Evolutionary conservation across 2,329 filamentous ascomycete species (phyloP).

Genomic region (Cryphonectria radicalis): DNA sequence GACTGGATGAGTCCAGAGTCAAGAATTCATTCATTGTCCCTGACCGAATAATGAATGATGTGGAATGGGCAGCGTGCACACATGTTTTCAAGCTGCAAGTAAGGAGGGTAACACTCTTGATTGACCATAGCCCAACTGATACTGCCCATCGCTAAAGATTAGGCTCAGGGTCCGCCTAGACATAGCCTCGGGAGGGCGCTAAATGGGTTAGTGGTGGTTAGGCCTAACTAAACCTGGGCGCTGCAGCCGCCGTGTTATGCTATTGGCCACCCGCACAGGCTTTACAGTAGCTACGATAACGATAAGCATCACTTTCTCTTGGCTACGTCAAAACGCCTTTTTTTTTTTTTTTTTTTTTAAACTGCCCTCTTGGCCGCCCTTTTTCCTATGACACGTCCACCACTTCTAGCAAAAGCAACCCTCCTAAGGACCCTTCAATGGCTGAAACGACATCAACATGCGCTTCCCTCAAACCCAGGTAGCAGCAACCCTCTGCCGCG

Average conservation of each 20-base stretch:
- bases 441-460: slow-evolving; percentile 25
- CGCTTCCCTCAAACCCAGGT: slow-evolving; percentile 25
- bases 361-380: background rate
- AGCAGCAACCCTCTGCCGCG: slow-evolving; percentile 25
- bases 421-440: slow-evolving; percentile 18
- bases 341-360: background rate
- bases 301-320: slow-evolving; percentile 11
- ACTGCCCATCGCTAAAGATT: too few relatives aligned
- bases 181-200: background rate
- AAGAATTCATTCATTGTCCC: background rate
- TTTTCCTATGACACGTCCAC: background rate
- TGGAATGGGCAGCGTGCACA: background rate
- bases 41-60: background rate
- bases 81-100: background rate
- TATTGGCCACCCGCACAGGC: background rate
- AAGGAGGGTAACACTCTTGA: too few relatives aligned
- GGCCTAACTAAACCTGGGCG: too few relatives aligned
- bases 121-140: too few relatives aligned
- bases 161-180: too few relatives aligned
- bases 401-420: slow-evolving; percentile 6
- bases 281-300: slow-evolving; percentile 11
- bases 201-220: background rate
- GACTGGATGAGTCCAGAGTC: background rate
- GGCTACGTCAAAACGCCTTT: background rate
- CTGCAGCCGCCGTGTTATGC: background rate